Conservation (phyloP, 768 basidiomycete genomes). For the Pleurotus ostreatus region DNA sequence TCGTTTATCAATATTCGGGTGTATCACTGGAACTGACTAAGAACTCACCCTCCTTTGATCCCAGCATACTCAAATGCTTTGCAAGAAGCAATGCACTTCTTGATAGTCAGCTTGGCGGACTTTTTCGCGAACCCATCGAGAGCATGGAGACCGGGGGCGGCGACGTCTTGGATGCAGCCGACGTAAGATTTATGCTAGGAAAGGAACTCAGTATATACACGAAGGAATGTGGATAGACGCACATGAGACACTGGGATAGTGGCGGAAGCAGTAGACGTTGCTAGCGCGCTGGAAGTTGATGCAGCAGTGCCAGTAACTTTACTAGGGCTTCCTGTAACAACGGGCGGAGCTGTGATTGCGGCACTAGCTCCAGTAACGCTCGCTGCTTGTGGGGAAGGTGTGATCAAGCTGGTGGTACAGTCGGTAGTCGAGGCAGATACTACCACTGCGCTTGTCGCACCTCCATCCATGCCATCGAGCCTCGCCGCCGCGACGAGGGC, state of each 20-base stretch:
- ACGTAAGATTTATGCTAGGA: slow-evolving; percentile 1
- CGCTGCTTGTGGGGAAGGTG: neutral
- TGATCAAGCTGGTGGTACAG: neutral
- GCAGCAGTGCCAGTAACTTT: neutral
- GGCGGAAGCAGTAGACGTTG: neutral
- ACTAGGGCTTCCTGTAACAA: neutral
- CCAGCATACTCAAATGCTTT: slow-evolving; percentile 2
- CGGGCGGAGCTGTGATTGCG: neutral
- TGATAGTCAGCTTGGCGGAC: neutral
- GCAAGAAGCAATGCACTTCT: neutral
- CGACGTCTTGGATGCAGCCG: slow-evolving; percentile 4
- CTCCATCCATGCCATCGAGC: slow-evolving; percentile 4
- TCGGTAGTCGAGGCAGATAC: slow-evolving; percentile 5
- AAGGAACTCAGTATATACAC: neutral
- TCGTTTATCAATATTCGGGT: neutral
- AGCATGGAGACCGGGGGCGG: neutral
- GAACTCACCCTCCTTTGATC: slow-evolving; percentile 3
- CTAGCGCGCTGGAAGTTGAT: neutral
- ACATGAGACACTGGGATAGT: neutral
- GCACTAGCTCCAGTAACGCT: neutral
- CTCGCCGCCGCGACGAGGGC: slow-evolving; percentile 6
- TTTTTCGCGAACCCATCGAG: neutral
- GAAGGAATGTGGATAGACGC: neutral
- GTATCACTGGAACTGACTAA: neutral
- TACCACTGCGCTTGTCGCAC: neutral